These are phyloP conservation scores for Tetradesmus obliquus DNA, from an alignment of 139 green algal species.

Conservation along the genomic window DNA sequence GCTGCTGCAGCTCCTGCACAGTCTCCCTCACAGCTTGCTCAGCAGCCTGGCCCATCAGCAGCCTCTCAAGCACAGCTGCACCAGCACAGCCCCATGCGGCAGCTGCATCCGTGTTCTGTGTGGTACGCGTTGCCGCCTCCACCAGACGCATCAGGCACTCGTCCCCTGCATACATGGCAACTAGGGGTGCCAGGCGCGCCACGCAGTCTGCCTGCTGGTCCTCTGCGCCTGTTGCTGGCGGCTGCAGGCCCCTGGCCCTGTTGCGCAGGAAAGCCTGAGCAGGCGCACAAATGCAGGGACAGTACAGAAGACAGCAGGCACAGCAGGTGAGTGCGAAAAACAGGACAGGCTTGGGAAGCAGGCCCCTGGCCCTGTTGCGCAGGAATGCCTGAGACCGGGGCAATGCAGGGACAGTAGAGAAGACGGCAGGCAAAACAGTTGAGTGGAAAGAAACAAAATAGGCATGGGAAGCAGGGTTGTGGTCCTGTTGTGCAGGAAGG, in stretches of 20 bases:
- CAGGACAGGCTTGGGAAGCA: neutral
- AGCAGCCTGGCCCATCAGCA: constrained; percentile 32
- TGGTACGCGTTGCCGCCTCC: constrained; percentile 58
- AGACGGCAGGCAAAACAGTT: neutral
- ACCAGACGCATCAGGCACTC: constrained; percentile 33
- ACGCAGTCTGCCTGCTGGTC: constrained; percentile 71
- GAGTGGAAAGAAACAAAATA: no score
- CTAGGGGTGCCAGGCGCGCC: constrained; percentile 59
- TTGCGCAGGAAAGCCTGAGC: constrained; percentile 68
- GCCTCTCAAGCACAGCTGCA: constrained; percentile 60
- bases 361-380: constrained; percentile 50
- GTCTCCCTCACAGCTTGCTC: constrained; percentile 39
- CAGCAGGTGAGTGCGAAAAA: neutral
- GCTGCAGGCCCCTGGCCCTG: constrained; percentile 46
- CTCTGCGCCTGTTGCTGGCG: constrained; percentile 57
- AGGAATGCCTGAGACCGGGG: constrained; percentile 60
- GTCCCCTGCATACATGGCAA: constrained; percentile 52
- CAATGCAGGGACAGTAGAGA: neutral
- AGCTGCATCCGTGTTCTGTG: constrained; percentile 67
- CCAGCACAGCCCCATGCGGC: constrained; percentile 59
- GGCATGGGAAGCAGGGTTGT: neutral
- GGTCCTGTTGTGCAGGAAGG: constrained; percentile 62
- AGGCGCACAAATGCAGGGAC: neutral
- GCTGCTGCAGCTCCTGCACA: constrained; percentile 35
- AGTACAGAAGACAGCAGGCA: neutral